phyloP scores from a whole-genome alignment of 176 grass and related monocot genomes.

The Carex pumila region DNA sequence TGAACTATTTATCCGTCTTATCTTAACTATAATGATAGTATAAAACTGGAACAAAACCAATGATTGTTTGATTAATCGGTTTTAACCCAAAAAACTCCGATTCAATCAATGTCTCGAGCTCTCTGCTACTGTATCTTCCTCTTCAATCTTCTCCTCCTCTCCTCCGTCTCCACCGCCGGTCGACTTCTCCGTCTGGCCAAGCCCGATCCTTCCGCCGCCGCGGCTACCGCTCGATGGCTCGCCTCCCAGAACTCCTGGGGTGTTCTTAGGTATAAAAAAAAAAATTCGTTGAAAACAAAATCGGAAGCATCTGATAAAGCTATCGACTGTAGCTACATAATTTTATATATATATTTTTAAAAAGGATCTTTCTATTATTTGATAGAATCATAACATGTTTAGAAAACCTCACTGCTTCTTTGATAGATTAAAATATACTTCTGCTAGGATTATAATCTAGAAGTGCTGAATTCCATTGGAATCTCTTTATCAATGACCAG shows the following conservation, averaged over 20 bases:
- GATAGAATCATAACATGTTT: not conserved
- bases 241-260: slow-evolving; percentile 80
- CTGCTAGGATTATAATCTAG: not conserved
- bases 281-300: not conserved
- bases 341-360: not conserved
- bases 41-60: no score
- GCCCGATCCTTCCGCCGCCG: slow-evolving; percentile 52
- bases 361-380: no score
- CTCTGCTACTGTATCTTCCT: slow-evolving; percentile 6
- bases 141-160: slow-evolving; percentile 21
- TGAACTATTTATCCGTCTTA: no score
- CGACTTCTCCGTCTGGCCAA: slow-evolving; percentile 32
- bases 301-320: no score
- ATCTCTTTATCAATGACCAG: not conserved
- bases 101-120: slow-evolving; percentile 31
- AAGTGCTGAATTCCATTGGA: no score
- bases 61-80: not conserved
- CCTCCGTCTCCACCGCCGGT: not conserved
- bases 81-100: not conserved
- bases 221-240: slow-evolving; percentile 76
- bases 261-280: slow-evolving; percentile 52
- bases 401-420: not conserved
- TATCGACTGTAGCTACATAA: not conserved
- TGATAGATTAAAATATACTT: not conserved
- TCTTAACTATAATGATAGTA: no score